phyloP scores from a whole-genome alignment of 2,329 filamentous ascomycete genomes.

The Epichloe sp. region DNA sequence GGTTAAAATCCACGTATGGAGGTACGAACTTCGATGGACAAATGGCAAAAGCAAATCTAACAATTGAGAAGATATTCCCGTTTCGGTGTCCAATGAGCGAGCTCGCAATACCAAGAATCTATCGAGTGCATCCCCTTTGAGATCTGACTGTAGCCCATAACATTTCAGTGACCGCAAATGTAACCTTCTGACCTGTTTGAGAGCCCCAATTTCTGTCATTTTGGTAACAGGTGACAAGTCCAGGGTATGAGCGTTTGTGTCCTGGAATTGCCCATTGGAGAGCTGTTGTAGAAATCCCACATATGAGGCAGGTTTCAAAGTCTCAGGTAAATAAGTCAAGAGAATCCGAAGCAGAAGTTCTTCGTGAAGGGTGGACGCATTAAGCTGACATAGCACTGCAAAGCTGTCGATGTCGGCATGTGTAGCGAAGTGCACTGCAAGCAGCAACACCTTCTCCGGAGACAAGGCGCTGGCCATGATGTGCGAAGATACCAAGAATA shows the following conservation, averaged over 20 bases:
- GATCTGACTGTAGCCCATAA: slow-evolving; percentile 32
- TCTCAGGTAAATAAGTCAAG: slow-evolving; percentile 66
- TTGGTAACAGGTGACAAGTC: slow-evolving; percentile 43
- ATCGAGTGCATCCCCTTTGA: slow-evolving; percentile 40
- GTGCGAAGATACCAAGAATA: not conserved
- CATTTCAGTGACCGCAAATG: slow-evolving; percentile 45
- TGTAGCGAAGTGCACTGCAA: slow-evolving; percentile 57
- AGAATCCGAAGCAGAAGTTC: slow-evolving; percentile 59
- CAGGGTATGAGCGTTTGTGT: slow-evolving; percentile 29
- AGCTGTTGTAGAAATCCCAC: slow-evolving; percentile 47
- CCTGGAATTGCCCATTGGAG: slow-evolving; percentile 31
- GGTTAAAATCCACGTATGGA: slow-evolving; percentile 57
- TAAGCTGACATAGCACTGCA: slow-evolving; percentile 41
- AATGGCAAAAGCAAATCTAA: slow-evolving; percentile 58
- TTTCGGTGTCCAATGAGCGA: slow-evolving; percentile 55
- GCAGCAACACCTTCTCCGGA: slow-evolving; percentile 55
- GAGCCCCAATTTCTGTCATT: slow-evolving; percentile 49
- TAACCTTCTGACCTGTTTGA: slow-evolving; percentile 50
- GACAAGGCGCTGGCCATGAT: slow-evolving; percentile 30
- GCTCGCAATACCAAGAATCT: slow-evolving; percentile 56
- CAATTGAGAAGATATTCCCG: slow-evolving; percentile 57
- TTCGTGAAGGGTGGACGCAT: slow-evolving; percentile 44
- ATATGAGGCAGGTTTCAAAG: slow-evolving; percentile 49
- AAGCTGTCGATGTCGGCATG: slow-evolving; percentile 52
- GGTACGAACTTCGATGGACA: slow-evolving; percentile 42